phyloP scores from a whole-genome alignment of 1,284 basidiomycete species.

The Anthracocystis walkeri region DNA sequence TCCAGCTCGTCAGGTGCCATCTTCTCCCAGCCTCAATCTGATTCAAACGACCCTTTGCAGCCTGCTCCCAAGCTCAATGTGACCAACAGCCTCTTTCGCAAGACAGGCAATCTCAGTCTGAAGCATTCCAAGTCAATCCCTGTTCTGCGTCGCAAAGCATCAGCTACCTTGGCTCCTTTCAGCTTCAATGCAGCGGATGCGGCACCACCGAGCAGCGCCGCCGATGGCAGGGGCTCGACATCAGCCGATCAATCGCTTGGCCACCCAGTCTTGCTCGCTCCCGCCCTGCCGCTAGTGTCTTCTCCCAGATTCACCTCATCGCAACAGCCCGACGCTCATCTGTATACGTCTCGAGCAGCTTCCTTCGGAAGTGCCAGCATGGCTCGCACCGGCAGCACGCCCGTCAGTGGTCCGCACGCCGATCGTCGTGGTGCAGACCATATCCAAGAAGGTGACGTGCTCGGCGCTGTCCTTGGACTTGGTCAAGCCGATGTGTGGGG shows the following conservation, averaged over 20 bases:
- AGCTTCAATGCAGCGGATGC: slow-evolving; percentile 3
- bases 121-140: slow-evolving; percentile 56
- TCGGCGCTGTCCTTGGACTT: slow-evolving; percentile 63
- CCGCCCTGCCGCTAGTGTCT: slow-evolving; percentile 18
- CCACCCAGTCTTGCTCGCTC: not conserved
- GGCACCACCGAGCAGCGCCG: not conserved
- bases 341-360: slow-evolving; percentile 7
- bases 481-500: slow-evolving; percentile 38
- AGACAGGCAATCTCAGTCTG: slow-evolving; percentile 44
- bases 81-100: slow-evolving; percentile 37
- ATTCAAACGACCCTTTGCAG: slow-evolving; percentile 4
- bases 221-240: not conserved
- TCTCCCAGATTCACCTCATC: slow-evolving; percentile 9
- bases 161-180: slow-evolving; percentile 17
- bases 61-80: slow-evolving; percentile 8
- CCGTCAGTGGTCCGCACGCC: slow-evolving; percentile 38
- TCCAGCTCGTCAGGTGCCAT: slow-evolving; percentile 48
- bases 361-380: slow-evolving; percentile 13
- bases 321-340: not conserved
- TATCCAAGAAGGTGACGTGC: slow-evolving; percentile 59
- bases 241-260: not conserved
- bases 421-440: slow-evolving; percentile 25
- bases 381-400: slow-evolving; percentile 43
- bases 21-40: slow-evolving; percentile 15
- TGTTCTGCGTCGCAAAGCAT: slow-evolving; percentile 45